Evolutionary conservation across 306 rosid species (phyloP).

Genomic region (Trifolium pratense): DNA sequence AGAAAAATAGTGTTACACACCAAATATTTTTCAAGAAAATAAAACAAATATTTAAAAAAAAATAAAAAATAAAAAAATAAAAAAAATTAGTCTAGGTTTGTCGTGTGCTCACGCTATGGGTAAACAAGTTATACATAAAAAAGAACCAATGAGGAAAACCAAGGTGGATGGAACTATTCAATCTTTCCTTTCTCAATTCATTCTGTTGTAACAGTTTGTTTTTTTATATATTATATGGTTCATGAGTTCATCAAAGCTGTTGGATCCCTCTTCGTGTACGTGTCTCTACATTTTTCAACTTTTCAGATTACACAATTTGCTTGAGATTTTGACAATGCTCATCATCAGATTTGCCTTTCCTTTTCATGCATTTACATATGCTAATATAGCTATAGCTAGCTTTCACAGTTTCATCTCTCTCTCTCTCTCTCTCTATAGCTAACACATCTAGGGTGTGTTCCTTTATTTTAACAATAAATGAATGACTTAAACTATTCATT

Average conservation of each 20-base stretch:
- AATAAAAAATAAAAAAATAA: too few species aligned
- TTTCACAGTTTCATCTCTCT: slow-evolving; percentile 22
- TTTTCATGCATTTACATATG: slow-evolving; percentile 74
- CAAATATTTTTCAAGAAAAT: too few species aligned
- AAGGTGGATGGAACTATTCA: slow-evolving; percentile 54
- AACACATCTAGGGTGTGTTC: not conserved
- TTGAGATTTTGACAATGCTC: slow-evolving; percentile 85
- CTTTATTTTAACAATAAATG: slow-evolving; percentile 22
- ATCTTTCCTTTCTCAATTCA: slow-evolving; percentile 62
- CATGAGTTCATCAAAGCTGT: too few species aligned
- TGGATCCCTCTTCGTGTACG: slow-evolving; percentile 41
- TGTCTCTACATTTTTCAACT: slow-evolving; percentile 57
- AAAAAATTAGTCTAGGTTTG: not conserved
- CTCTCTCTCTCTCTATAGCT: not conserved
- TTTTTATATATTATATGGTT: too few species aligned
- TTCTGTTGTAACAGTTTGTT: slow-evolving; percentile 52
- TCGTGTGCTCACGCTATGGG: not conserved
- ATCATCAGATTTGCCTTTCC: slow-evolving; percentile 91
- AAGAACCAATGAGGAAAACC: slow-evolving; percentile 44
- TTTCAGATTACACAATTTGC: slow-evolving; percentile 73
- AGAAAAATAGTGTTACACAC: too few species aligned
- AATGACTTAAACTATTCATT: too few species aligned
- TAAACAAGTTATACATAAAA: slow-evolving; percentile 48
- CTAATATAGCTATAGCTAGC: slow-evolving; percentile 37
- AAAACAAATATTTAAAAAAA: too few species aligned